Percentiles rank a stretch among this genome's conserved stretches.
Evolutionary conservation across 163 green algal species (phyloP).

Genomic region (Dunaliella salina): DNA sequence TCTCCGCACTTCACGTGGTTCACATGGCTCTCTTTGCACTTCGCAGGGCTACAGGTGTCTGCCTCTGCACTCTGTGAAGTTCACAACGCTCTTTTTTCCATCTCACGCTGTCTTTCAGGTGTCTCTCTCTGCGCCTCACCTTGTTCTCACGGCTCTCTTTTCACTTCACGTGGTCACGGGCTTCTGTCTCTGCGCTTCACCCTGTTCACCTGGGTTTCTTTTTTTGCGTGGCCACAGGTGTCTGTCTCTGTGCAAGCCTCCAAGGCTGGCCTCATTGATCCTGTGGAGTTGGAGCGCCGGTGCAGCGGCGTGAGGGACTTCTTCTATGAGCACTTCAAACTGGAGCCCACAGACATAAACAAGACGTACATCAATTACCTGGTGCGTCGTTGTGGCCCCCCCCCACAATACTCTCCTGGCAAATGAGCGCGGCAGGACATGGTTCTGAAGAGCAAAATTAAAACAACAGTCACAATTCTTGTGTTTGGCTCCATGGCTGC

Average conservation of each 20-base stretch:
- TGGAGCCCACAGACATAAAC: slow-evolving; percentile 56
- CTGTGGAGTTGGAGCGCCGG: slow-evolving; percentile 12
- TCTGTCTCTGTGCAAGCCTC: slow-evolving; percentile 16
- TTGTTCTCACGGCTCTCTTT: neutral
- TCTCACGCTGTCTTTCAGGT: too few relatives aligned
- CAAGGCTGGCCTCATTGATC: slow-evolving; percentile 1
- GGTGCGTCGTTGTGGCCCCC: slow-evolving; percentile 1
- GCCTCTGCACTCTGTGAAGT: too few relatives aligned
- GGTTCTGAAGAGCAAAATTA: too few relatives aligned
- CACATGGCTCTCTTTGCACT: too few relatives aligned
- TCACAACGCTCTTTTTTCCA: too few relatives aligned
- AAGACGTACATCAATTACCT: slow-evolving; percentile 59
- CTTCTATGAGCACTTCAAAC: slow-evolving; percentile 43
- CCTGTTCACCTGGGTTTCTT: too few relatives aligned
- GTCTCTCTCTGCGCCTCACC: slow-evolving; percentile 16
- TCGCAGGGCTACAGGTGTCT: too few relatives aligned
- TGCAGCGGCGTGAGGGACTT: slow-evolving; percentile 24
- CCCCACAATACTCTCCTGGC: too few relatives aligned
- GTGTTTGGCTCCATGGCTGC: too few relatives aligned
- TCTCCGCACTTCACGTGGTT: neutral
- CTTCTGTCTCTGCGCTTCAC: slow-evolving; percentile 16
- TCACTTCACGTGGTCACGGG: neutral
- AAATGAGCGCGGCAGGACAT: too few relatives aligned
- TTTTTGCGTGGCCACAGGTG: slow-evolving; percentile 5
- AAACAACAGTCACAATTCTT: too few relatives aligned